These are phyloP conservation scores for Symbiodinium natans DNA, from an alignment of 73 alveolate genomes.

Conservation along the genomic window DNA sequence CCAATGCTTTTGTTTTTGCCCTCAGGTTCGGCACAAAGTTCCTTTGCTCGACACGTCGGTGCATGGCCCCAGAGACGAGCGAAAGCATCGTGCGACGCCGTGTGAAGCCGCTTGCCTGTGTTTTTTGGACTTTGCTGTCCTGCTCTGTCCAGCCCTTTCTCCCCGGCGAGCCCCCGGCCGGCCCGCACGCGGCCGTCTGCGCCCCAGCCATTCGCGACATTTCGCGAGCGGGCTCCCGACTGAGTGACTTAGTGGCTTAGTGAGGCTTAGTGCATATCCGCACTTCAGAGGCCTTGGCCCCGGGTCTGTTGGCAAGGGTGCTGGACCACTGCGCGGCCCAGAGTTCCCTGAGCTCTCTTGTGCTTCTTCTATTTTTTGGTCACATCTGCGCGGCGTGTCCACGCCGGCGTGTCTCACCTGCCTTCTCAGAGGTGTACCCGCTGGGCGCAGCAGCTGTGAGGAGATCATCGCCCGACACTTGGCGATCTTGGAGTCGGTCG, in stretches of 20 bases:
- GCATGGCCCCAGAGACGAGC: not conserved
- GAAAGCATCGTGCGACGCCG: too few species aligned
- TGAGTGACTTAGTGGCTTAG: too few species aligned
- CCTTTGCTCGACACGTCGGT: not conserved
- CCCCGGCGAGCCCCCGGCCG: not conserved
- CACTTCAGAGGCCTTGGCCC: not conserved
- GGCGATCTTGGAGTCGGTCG: not conserved
- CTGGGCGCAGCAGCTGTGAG: slow-evolving; percentile 32
- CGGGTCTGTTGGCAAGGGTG: not conserved
- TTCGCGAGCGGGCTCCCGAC: too few species aligned
- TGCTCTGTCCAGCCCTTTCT: not conserved
- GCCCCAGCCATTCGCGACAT: not conserved
- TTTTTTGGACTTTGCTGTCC: not conserved
- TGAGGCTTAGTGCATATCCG: too few species aligned
- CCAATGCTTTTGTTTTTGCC: too few species aligned
- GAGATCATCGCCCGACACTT: not conserved
- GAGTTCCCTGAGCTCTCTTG: not conserved
- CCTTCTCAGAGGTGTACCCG: too few species aligned
- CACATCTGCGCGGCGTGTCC: too few species aligned
- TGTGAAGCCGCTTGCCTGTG: not conserved
- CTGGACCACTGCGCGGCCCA: not conserved
- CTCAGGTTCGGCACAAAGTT: slow-evolving; percentile 17
- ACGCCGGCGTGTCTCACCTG: too few species aligned
- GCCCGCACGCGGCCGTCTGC: not conserved
- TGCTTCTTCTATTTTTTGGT: too few species aligned